Percentiles rank a stretch among this genome's conserved stretches.
phyloP scores from a whole-genome alignment of 2,329 filamentous ascomycete species.

The Nemania abortiva region DNA sequence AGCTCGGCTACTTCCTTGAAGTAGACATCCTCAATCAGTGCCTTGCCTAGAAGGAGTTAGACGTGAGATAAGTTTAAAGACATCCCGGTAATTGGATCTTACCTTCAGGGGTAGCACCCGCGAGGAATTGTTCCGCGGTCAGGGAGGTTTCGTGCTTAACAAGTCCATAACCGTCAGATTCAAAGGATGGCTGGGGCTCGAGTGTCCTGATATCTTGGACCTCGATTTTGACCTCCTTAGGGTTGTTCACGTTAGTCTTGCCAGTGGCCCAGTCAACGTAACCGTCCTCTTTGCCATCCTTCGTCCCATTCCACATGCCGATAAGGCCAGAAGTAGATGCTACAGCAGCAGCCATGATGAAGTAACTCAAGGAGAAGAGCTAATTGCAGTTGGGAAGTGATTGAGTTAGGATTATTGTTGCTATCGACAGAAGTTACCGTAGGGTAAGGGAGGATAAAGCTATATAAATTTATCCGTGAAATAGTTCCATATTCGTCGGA shows the following conservation, averaged over 20 bases:
- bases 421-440: conserved; percentile 10
- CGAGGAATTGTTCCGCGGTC: conserved; percentile 46
- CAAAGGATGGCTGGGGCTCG: conserved; percentile 42
- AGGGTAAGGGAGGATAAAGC: conserved; percentile 22
- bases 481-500: conserved; percentile 5
- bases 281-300: conserved; percentile 44
- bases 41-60: conserved; percentile 43
- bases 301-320: conserved; percentile 50
- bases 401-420: conserved; percentile 10
- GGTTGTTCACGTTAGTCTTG: conserved; percentile 46
- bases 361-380: conserved; percentile 2
- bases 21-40: conserved; percentile 46
- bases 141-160: conserved; percentile 46
- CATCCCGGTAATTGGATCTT: conserved; percentile 5
- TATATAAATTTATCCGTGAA: conserved; percentile 34
- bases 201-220: conserved; percentile 46
- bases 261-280: conserved; percentile 47
- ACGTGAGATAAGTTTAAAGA: not conserved
- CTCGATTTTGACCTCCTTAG: conserved; percentile 45
- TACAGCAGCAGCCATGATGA: conserved; percentile 45
- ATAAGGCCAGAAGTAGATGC: conserved; percentile 45
- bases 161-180: conserved; percentile 46
- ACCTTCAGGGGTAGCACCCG: conserved; percentile 46
- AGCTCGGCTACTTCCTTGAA: conserved; percentile 48
- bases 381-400: not conserved